phyloP scores from a whole-genome alignment of 2,329 filamentous ascomycete species.

The Chaetomium strumarium region DNA sequence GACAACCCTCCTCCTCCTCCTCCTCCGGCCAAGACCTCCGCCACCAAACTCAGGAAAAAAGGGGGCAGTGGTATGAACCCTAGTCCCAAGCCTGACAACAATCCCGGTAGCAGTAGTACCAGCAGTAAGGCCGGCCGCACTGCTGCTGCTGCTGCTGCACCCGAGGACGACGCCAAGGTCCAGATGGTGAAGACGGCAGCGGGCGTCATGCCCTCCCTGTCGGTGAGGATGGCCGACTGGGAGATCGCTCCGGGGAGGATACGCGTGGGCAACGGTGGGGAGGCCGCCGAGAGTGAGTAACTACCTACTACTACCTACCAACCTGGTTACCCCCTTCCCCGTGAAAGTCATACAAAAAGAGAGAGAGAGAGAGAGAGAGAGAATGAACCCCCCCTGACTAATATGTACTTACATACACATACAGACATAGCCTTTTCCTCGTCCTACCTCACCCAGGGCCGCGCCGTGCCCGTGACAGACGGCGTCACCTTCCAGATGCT shows the following conservation, averaged over 20 bases:
- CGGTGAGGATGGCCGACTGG: slow-evolving; percentile 14
- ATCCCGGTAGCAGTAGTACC: not conserved
- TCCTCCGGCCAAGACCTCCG: not conserved
- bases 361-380: too few relatives aligned
- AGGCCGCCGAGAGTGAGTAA: slow-evolving; percentile 7
- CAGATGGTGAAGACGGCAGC: not conserved
- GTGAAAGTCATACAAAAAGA: too few relatives aligned
- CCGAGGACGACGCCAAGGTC: too few relatives aligned
- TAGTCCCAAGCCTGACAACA: not conserved
- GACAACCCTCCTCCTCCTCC: not conserved
- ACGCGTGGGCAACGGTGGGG: not conserved
- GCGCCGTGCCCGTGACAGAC: slow-evolving; percentile 2
- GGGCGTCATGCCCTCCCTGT: not conserved
- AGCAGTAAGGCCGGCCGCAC: not conserved
- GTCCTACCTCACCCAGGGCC: slow-evolving; percentile 11
- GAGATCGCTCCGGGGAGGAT: slow-evolving; percentile 18
- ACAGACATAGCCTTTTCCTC: slow-evolving; percentile 19
- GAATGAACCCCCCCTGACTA: too few relatives aligned
- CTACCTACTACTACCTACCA: too few relatives aligned
- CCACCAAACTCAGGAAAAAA: not conserved
- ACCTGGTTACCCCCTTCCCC: too few relatives aligned
- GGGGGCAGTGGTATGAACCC: not conserved
- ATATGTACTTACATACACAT: not conserved
- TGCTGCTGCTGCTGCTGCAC: too few relatives aligned
- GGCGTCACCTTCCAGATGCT: slow-evolving; percentile 9